Evolutionary conservation across 495 filamentous ascomycete species (phyloP), one percentile per base, ranked within the genome.

Genomic region (Penicillium bovifimosum): DNA sequence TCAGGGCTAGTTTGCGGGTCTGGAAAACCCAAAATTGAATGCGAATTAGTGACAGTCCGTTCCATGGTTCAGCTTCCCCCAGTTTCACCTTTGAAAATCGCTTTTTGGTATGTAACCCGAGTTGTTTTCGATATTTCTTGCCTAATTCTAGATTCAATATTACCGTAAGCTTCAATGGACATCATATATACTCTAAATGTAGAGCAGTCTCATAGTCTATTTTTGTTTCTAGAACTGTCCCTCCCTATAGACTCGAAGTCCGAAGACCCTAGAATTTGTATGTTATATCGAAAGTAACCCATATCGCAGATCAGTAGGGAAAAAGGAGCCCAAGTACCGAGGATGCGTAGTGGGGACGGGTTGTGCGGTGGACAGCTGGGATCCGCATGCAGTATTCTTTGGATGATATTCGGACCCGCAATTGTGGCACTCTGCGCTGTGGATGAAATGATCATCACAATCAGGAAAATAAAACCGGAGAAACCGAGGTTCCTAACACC

Each of bases 331-430:
- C n/a, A 24, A 20, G 31, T 1, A 11, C 18, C 18, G 43, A 3
- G n/a, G 45, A 39, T 46, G 5, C 46, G 33, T n/a, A 36, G 38
- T 42, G 52, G 47, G 45, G 47, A 41, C 49, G 44, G 32, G 47
- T 44, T 49, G 42, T 33, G 42, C 24, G 45, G 44, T 34, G 27
- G 45, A 9, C n/a, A 38, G 32, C 45, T 48, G 33, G 17, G 45
- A 48, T 48, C 34, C 38, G 44, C 18, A n/a, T 10, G 2, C 27
- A n/a, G 6, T 27, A 38, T 36, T 24, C 16, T n/a, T 33, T n/a
- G 29, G 1, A 36, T 47, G 20, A 36, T 24, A 27, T 38, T 38
- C 32, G 31, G 33, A 29, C 33, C 38, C 36, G 36, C 28, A 24
- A 24, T 14, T 50, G 34, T 36, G n/a, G n/a, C 34, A 16, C 34